Base-by-base conservation (phyloP, 768 basidiomycete genomes). In the Cubamyces lactineus region DNA sequence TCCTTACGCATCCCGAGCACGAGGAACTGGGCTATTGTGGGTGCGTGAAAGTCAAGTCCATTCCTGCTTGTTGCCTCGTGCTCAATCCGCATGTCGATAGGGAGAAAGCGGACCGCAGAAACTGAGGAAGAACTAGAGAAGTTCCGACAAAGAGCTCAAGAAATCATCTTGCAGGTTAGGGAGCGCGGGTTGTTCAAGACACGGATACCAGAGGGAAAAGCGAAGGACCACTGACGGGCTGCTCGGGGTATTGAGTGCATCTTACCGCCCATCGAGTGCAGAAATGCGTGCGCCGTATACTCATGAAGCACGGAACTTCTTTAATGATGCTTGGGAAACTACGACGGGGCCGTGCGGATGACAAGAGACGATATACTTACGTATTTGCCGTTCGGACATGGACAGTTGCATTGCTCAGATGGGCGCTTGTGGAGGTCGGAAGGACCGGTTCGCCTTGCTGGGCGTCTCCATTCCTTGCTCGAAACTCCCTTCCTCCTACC, bases 1-100 rank as follows among this genome's bases (percentile, higher is more conserved):
- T 84, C 79, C 24, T 73, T 98, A 66, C 79, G 96, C 62, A 96
- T 98, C 13, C 96, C 96, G 1, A 94, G 91, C 72, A 97, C 96
- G 42, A 83, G 94, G 61, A 94, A 94, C 70, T 97, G 95, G 94
- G 92, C 89, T 0, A 82, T 97, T 53, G 75, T 96, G 30, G 95
- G 96, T 94, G 57, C 21, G 86, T 46, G 17, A 38, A 1, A 23
- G 5, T 28, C 13, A 5, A 5, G 26, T 12, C 42, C 7, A 23
- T 15, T 30, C 4, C 12, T 34, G 34, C 5, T 11, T 34, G 26
- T 28, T 16, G 23, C 9, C 13, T 16, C 13, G 13, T 16, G 28
- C 26, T 26, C 1, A 23, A 3, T 9, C 2, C 1, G 16, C 23
- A 28, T 16, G 3, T 13, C 5, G 13, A 9, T 47, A 49, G 54